Percentiles rank a stretch among this genome's conserved stretches.
Evolutionary conservation across 805 yeast genomes (phyloP).

Genomic region (Sungouiozyma intestinalis): DNA sequence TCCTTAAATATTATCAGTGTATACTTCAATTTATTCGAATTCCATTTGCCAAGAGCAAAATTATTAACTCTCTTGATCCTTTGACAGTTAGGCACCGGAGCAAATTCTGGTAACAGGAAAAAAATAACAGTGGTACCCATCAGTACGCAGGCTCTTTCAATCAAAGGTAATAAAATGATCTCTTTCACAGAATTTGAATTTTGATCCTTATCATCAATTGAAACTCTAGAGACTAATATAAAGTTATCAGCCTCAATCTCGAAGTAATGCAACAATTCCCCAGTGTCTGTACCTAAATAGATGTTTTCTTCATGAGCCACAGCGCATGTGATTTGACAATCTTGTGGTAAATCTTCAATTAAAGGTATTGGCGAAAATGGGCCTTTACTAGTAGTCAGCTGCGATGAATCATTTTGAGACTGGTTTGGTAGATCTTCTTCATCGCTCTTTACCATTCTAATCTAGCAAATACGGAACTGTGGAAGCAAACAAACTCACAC

Average conservation of each 20-base stretch:
- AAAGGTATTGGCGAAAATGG: conserved; percentile 15
- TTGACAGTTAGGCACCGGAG: conserved; percentile 23
- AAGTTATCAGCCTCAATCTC: conserved; percentile 25
- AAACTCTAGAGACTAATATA: conserved; percentile 23
- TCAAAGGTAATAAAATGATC: conserved; percentile 19
- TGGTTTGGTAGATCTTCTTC: not conserved
- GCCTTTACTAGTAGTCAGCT: conserved; percentile 8
- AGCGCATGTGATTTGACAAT: conserved; percentile 16
- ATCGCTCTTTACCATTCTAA: not conserved
- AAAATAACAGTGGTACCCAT: conserved; percentile 11
- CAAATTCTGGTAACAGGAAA: conserved; percentile 28
- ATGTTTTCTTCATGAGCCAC: conserved; percentile 25
- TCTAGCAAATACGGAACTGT: too few species aligned
- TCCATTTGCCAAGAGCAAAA: conserved; percentile 3
- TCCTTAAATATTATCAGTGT: conserved; percentile 9
- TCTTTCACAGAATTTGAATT: conserved; percentile 11
- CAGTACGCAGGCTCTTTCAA: conserved; percentile 25
- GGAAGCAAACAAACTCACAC: too few species aligned
- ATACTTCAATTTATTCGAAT: conserved; percentile 3
- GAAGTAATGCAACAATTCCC: conserved; percentile 27
- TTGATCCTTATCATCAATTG: conserved; percentile 12
- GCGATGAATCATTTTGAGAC: not conserved
- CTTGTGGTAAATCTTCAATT: conserved; percentile 19
- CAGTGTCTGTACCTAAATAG: conserved; percentile 23
- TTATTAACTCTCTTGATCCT: conserved; percentile 13